Conservation (phyloP, 305 asterid species). For the Fraxinus greggii region DNA sequence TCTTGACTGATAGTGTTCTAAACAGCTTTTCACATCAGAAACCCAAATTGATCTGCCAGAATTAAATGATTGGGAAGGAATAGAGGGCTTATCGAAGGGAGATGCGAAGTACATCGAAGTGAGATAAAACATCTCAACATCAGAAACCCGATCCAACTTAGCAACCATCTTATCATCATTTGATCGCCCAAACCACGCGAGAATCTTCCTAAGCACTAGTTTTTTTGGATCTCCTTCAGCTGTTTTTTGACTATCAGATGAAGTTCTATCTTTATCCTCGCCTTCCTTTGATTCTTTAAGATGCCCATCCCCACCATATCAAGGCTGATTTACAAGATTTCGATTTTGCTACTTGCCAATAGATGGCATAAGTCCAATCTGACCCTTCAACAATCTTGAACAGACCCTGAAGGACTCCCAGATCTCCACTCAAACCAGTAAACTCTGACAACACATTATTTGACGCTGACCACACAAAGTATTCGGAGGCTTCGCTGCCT, state of each 20-base stretch:
- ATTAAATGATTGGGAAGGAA: slow-evolving; percentile 90
- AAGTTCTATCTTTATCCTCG: slow-evolving; percentile 29
- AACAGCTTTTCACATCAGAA: slow-evolving; percentile 52
- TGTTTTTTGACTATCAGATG: slow-evolving; percentile 18
- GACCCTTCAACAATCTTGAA: slow-evolving; percentile 73
- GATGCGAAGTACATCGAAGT: slow-evolving; percentile 79
- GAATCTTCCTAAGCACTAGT: slow-evolving; percentile 67
- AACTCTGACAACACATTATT: slow-evolving; percentile 70
- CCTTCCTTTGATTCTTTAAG: slow-evolving; percentile 49
- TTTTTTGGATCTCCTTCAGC: slow-evolving; percentile 50
- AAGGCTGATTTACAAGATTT: slow-evolving; percentile 92
- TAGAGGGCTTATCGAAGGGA: slow-evolving; percentile 91
- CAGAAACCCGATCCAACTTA: slow-evolving; percentile 66
- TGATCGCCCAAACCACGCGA: slow-evolving; percentile 65
- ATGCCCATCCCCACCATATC: slow-evolving; percentile 95
- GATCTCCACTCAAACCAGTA: slow-evolving; percentile 56
- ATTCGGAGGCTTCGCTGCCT: slow-evolving; percentile 72
- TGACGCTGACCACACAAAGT: slow-evolving; percentile 69
- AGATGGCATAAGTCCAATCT: slow-evolving; percentile 83
- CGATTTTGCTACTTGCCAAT: slow-evolving; percentile 89
- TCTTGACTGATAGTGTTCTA: slow-evolving; percentile 68
- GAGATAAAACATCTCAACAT: slow-evolving; percentile 75
- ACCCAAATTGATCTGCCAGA: slow-evolving; percentile 80
- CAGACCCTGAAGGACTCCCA: slow-evolving; percentile 66
- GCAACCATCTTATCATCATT: slow-evolving; percentile 65